phyloP scores from a whole-genome alignment of 2,329 filamentous ascomycete genomes.

The Ceratocystis diversiconidia region DNA sequence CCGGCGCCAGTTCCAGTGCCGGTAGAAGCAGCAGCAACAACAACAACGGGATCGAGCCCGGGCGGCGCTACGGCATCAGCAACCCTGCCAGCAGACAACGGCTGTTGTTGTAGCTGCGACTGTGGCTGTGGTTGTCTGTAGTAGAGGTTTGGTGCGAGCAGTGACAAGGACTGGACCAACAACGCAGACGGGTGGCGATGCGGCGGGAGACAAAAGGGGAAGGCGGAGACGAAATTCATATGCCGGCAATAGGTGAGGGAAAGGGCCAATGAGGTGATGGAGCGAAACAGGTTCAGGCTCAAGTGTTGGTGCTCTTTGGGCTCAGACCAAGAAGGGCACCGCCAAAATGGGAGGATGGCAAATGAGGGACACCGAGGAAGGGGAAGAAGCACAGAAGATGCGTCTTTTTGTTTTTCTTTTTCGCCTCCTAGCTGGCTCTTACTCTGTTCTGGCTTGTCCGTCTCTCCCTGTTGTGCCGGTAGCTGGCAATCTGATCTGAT shows the following conservation, averaged over 20 bases:
- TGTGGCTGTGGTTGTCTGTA: neutral
- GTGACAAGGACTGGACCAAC: neutral
- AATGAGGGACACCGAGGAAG: neutral
- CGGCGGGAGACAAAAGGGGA: neutral
- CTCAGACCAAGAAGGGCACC: neutral
- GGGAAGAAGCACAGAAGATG: neutral
- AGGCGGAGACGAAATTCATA: slow-evolving; percentile 2
- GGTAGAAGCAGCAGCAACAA: neutral
- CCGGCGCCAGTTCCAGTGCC: neutral
- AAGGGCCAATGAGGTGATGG: neutral
- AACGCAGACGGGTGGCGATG: neutral
- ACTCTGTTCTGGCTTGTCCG: no score
- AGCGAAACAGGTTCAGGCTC: neutral
- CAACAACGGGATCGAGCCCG: neutral
- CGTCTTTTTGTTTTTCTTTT: neutral
- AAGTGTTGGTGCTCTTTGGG: neutral
- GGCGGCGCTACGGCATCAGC: neutral
- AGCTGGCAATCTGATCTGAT: neutral
- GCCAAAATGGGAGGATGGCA: no score
- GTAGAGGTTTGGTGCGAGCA: neutral
- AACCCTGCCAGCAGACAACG: neutral
- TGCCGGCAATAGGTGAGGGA: neutral
- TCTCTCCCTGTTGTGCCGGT: neutral
- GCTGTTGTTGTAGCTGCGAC: neutral
- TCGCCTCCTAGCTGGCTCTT: no score